phyloP scores from a whole-genome alignment of 257 asterid species.

The Nicotiana tomentosiformis region DNA sequence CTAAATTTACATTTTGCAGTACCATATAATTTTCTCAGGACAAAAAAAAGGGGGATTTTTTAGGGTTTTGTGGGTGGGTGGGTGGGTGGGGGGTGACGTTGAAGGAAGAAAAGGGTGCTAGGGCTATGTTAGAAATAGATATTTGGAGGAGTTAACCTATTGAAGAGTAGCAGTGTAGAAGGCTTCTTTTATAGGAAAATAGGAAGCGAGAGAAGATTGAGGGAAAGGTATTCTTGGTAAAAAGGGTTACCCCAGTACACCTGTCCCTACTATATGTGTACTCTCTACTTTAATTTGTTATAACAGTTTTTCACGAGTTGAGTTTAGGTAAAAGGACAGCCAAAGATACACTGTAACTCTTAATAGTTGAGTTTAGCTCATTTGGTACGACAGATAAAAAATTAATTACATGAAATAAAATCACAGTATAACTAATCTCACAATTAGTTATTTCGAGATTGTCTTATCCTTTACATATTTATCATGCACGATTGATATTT shows the following conservation, averaged over 20 bases:
- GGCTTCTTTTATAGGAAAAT: conserved; percentile 5
- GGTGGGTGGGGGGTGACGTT: too few relatives aligned
- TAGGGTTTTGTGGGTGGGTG: background rate
- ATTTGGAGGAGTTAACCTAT: background rate
- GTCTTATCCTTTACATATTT: too few relatives aligned
- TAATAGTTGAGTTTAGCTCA: rapidly evolving
- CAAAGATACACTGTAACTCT: background rate
- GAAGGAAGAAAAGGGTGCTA: background rate
- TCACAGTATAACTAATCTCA: too few relatives aligned
- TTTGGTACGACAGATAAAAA: too few relatives aligned
- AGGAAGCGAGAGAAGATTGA: background rate
- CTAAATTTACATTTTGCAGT: background rate
- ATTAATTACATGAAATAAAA: rapidly evolving
- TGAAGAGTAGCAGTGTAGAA: background rate
- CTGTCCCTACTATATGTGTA: background rate
- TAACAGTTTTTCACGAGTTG: background rate
- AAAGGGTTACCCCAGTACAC: background rate
- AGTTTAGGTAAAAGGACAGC: background rate
- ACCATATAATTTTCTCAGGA: background rate
- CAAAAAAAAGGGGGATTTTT: background rate
- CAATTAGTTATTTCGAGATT: too few relatives aligned
- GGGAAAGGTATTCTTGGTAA: background rate
- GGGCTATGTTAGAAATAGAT: background rate
- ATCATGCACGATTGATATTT: too few relatives aligned
- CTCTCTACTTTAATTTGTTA: background rate